These are phyloP conservation scores for Amphirosellinia nigrospora DNA, from an alignment of 495 filamentous ascomycete species.

Conservation along the genomic window DNA sequence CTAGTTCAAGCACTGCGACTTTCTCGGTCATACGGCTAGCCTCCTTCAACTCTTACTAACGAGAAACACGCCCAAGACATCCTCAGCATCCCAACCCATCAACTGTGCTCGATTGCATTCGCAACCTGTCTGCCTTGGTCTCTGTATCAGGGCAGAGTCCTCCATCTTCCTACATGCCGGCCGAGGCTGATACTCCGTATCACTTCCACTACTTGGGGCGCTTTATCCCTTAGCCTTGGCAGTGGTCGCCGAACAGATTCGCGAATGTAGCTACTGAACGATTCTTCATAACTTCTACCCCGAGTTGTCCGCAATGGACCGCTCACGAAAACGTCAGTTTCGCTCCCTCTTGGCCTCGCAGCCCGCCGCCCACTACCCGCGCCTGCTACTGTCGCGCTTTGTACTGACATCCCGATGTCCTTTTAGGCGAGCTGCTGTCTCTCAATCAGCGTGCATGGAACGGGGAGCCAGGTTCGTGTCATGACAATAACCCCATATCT, in stretches of 20 bases:
- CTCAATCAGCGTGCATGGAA: slow-evolving; percentile 88
- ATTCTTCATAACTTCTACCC: slow-evolving; percentile 22
- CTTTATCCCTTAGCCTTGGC: slow-evolving; percentile 53
- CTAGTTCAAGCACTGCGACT: not conserved
- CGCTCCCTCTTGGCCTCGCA: not conserved
- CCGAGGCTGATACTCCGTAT: slow-evolving; percentile 49
- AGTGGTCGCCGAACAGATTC: slow-evolving; percentile 32
- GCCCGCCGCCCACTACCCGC: no score
- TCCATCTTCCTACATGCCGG: slow-evolving; percentile 50
- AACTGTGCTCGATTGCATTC: slow-evolving; percentile 15
- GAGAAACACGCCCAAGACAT: not conserved
- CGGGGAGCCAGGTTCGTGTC: slow-evolving; percentile 77
- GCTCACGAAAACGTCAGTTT: slow-evolving; percentile 77
- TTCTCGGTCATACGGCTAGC: not conserved
- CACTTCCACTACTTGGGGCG: slow-evolving; percentile 52
- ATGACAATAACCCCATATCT: slow-evolving; percentile 12
- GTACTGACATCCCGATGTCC: slow-evolving; percentile 43
- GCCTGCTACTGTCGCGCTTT: no score
- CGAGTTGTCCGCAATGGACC: slow-evolving; percentile 70
- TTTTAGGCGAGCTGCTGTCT: slow-evolving; percentile 82
- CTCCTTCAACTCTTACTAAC: not conserved
- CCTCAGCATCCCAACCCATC: not conserved
- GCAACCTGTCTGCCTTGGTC: slow-evolving; percentile 30
- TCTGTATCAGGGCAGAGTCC: slow-evolving; percentile 33
- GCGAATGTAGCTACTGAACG: slow-evolving; percentile 48